Evolutionary conservation across 345 rosid genomes (phyloP).

Genomic region (Eucalyptus marginata): DNA sequence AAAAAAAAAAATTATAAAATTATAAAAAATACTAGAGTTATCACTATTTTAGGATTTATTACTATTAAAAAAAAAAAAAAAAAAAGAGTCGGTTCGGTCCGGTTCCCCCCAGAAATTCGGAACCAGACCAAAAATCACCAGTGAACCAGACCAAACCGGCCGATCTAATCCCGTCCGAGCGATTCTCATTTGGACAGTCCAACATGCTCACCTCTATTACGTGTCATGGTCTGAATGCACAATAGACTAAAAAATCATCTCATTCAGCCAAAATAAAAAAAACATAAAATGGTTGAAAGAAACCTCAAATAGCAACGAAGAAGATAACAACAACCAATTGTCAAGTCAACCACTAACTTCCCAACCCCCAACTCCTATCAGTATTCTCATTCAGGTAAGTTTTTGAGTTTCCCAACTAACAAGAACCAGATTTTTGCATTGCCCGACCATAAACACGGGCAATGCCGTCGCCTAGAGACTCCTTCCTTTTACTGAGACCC

Average conservation of each 20-base stretch:
- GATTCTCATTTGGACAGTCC: no score
- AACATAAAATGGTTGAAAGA: neutral
- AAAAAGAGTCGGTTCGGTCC: fast-evolving
- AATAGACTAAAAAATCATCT: neutral
- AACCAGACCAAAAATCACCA: no score
- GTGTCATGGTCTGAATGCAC: neutral
- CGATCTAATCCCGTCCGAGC: no score
- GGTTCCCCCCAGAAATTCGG: fast-evolving
- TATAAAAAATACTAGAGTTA: no score
- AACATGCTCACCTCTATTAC: no score
- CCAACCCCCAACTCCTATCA: neutral
- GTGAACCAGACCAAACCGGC: no score
- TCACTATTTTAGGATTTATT: no score
- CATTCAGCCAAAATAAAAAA: neutral
- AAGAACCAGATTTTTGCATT: neutral
- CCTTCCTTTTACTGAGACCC: neutral
- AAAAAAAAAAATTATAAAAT: no score
- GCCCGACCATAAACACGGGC: neutral
- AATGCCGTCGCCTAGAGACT: neutral
- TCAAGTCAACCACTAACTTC: neutral
- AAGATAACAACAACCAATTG: neutral
- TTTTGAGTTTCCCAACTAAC: neutral
- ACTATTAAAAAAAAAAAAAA: no score
- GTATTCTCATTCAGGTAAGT: neutral
- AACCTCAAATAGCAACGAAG: neutral